Conservation (phyloP, 1,284 basidiomycete genomes). For the Malassezia dermatis region DNA sequence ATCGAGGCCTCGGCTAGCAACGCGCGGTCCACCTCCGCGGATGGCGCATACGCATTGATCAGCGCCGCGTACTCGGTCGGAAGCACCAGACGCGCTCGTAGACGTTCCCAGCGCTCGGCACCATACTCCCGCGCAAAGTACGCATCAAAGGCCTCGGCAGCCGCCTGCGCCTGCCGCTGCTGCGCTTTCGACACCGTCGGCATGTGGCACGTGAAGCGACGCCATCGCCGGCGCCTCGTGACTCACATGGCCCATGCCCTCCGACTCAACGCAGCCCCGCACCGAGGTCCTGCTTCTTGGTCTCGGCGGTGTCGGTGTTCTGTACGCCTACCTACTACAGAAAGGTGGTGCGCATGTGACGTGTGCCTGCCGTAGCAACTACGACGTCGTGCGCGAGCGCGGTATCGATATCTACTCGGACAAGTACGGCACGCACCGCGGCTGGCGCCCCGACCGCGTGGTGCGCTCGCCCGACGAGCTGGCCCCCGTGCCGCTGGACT, state of each 20-base stretch:
- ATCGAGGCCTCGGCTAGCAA: not conserved
- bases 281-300: constrained; percentile 51
- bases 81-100: not conserved
- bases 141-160: constrained; percentile 5
- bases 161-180: constrained; percentile 4
- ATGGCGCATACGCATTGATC: constrained; percentile 9
- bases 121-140: constrained; percentile 1
- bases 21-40: constrained; percentile 1
- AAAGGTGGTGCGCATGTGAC: constrained; percentile 60
- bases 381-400: constrained; percentile 52
- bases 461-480: constrained; percentile 57
- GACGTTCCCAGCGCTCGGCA: not conserved
- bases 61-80: constrained; percentile 10
- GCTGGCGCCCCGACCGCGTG: constrained; percentile 61
- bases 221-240: not conserved
- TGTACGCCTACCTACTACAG: constrained; percentile 59
- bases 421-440: constrained; percentile 56
- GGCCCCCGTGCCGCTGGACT: constrained; percentile 57
- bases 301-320: constrained; percentile 52
- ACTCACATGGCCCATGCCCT: not conserved
- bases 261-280: not conserved
- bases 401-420: constrained; percentile 56
- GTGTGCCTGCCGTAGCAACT: constrained; percentile 64
- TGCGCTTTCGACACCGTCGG: constrained; percentile 2
- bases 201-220: not conserved